Conservation (phyloP, 345 rosid genomes). For the Noccaea caerulescens region DNA sequence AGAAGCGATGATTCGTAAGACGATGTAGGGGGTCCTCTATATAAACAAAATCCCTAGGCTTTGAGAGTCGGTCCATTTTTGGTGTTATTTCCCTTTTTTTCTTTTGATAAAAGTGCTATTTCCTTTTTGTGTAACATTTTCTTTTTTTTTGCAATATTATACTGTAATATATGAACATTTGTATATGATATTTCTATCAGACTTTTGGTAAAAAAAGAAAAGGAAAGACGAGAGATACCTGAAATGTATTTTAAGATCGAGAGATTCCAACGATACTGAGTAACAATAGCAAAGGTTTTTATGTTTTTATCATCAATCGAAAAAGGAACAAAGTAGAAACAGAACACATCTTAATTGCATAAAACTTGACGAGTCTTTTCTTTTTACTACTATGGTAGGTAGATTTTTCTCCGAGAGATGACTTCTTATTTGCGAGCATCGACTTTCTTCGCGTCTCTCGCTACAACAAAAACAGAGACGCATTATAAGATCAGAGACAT, state of each 20-base stretch:
- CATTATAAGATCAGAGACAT: no score
- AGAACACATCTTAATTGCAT: constrained; percentile 20
- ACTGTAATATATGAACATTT: no score
- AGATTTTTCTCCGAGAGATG: background rate
- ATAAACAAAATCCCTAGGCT: no score
- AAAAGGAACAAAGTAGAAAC: constrained; percentile 25
- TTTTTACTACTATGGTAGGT: constrained; percentile 3
- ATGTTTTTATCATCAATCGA: constrained; percentile 22
- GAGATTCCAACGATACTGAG: constrained; percentile 7
- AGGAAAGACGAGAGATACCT: constrained; percentile 9
- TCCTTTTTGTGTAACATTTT: no score
- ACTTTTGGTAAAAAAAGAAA: no score
- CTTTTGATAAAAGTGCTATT: no score
- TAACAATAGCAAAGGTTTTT: constrained; percentile 18
- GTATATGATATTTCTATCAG: no score
- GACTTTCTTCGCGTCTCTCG: constrained; percentile 54
- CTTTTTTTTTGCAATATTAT: no score
- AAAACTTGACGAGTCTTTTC: constrained; percentile 1
- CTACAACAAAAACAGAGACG: constrained; percentile 34
- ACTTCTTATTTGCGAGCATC: constrained; percentile 56
- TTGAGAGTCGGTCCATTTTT: no score
- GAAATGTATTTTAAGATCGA: constrained; percentile 28
- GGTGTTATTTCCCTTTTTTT: no score
- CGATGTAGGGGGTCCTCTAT: no score
- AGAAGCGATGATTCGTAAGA: no score